A percentile compares a stretch with the other conserved stretches of the same genome.
These are phyloP conservation scores for Gaertneriomyces semiglobifer DNA, from an alignment of 192 early-diverging fungal genomes.

Conservation along the genomic window DNA sequence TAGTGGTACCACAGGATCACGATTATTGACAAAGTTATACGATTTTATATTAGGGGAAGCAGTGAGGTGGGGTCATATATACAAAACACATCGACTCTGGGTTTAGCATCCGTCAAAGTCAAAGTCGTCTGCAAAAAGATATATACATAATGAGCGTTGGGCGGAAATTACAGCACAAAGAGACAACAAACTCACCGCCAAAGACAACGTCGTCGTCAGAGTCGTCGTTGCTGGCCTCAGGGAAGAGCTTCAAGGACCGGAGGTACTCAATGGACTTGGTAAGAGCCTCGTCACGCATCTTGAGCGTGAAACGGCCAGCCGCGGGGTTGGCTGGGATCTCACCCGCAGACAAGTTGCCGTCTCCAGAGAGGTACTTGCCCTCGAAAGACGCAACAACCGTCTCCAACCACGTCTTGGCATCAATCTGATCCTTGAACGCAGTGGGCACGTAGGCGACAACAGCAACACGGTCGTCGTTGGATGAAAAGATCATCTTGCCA, in stretches of 20 bases:
- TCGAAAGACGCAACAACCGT: conserved; percentile 10
- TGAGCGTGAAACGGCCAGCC: conserved; percentile 20
- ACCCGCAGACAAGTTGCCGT: conserved; percentile 12
- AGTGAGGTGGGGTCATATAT: too few relatives aligned
- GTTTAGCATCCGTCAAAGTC: too few relatives aligned
- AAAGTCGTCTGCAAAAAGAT: too few relatives aligned
- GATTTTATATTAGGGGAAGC: too few relatives aligned
- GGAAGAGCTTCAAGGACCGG: conserved; percentile 17
- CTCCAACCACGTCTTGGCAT: conserved; percentile 24
- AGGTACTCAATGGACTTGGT: conserved; percentile 25
- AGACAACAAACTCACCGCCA: conserved; percentile 21
- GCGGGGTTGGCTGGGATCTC: conserved; percentile 28
- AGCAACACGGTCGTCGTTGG: conserved; percentile 23
- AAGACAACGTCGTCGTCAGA: conserved; percentile 27
- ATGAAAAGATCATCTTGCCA: conserved; percentile 31
- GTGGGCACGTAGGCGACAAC: conserved; percentile 25
- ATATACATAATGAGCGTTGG: too few relatives aligned
- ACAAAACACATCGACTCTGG: too few relatives aligned
- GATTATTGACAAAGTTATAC: too few relatives aligned
- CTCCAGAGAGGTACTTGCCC: conserved; percentile 21
- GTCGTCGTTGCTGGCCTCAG: conserved; percentile 23
- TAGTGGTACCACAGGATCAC: too few relatives aligned
- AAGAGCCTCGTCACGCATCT: conserved; percentile 24
- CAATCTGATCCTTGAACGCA: conserved; percentile 19
- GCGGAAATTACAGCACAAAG: too few relatives aligned